Evolutionary conservation across 306 rosid species (phyloP).

Genomic region (Lathyrus oleraceus): DNA sequence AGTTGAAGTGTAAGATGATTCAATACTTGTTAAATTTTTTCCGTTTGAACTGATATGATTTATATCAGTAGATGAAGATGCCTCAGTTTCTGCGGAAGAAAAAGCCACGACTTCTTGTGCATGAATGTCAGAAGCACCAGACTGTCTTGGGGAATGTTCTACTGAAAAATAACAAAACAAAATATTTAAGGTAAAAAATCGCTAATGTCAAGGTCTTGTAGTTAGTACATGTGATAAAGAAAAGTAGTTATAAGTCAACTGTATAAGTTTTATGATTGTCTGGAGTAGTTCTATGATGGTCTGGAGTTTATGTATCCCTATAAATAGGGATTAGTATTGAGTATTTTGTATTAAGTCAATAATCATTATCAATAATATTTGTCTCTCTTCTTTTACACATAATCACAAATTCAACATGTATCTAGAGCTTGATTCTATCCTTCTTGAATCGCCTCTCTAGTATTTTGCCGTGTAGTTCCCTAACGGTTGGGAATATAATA

Average conservation of each 20-base stretch:
- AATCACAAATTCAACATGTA: too few species aligned
- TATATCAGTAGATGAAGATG: conserved; percentile 39
- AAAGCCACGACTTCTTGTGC: conserved; percentile 48
- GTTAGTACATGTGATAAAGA: conserved; percentile 24
- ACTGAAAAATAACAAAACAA: conserved; percentile 50
- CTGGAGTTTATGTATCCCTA: too few species aligned
- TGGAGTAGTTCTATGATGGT: too few species aligned
- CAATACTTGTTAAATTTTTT: conserved; percentile 37
- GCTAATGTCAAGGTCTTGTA: conserved; percentile 24
- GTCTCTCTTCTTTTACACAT: too few species aligned
- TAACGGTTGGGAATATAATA: too few species aligned
- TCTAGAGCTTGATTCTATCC: too few species aligned
- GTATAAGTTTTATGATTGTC: neutral
- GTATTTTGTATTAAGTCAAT: too few species aligned
- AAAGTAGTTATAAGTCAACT: conserved; percentile 10
- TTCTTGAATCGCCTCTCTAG: too few species aligned
- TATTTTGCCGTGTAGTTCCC: too few species aligned
- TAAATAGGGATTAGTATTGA: too few species aligned
- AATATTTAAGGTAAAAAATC: conserved; percentile 20
- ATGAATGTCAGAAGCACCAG: conserved; percentile 37
- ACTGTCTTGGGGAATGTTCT: conserved; percentile 50
- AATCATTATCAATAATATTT: too few species aligned
- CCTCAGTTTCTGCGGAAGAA: conserved; percentile 44
- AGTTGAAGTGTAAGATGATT: conserved; percentile 45
- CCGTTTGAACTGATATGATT: conserved; percentile 43